These are phyloP conservation scores for Protomyces gravidus DNA, from an alignment of 1,139 yeast species.

Conservation along the genomic window DNA sequence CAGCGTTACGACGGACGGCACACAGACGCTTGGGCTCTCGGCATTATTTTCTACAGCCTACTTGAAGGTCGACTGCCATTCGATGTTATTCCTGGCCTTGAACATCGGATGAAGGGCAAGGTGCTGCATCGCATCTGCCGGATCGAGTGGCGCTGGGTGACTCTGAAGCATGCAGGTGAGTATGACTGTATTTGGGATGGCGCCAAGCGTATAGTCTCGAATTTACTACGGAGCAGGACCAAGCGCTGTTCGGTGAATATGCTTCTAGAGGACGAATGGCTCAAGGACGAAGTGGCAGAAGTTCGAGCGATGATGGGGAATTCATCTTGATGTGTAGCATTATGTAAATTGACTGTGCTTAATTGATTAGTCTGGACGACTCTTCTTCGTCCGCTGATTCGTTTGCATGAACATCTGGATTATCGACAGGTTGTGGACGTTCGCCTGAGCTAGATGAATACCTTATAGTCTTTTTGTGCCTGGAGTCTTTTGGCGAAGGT, in stretches of 20 bases:
- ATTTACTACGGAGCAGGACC: conserved; percentile 53
- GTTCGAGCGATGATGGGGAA: conserved; percentile 1
- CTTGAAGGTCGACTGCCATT: conserved; percentile 85
- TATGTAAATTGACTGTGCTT: neutral
- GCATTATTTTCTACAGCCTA: conserved; percentile 78
- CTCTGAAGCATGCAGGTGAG: conserved; percentile 31
- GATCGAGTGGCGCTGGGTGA: conserved; percentile 85
- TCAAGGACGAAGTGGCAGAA: conserved; percentile 33
- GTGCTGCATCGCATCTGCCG: conserved; percentile 88
- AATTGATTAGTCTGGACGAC: neutral
- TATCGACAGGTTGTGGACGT: neutral
- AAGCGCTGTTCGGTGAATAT: conserved; percentile 47
- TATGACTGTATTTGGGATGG: conserved; percentile 42
- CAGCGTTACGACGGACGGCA: conserved; percentile 82
- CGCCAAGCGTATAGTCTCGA: conserved; percentile 54
- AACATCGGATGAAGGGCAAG: conserved; percentile 52
- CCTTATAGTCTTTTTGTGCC: neutral
- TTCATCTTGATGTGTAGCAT: neutral
- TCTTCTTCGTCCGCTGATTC: neutral
- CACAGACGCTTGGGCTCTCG: conserved; percentile 91
- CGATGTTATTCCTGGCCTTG: conserved; percentile 59
- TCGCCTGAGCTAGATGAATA: neutral
- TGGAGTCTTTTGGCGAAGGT: neutral
- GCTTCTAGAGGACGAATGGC: conserved; percentile 43
- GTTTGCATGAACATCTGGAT: neutral